Conservation (phyloP, 2,329 filamentous ascomycete genomes). For the Pseudogymnoascus sp. region DNA sequence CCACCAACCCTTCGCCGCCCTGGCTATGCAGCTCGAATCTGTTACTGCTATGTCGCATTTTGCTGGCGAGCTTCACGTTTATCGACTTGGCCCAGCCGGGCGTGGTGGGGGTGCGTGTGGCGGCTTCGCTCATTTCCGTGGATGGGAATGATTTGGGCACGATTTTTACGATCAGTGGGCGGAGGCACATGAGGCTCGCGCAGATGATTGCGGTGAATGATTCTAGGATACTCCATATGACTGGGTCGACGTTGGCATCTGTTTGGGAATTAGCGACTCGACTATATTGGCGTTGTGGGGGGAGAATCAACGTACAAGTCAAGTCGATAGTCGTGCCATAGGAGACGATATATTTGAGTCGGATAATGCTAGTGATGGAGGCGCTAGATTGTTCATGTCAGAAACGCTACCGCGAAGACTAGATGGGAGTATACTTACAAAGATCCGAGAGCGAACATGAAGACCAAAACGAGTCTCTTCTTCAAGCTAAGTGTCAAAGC, state of each 20-base stretch:
- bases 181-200: slow-evolving; percentile 23
- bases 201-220: slow-evolving; percentile 23
- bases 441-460: slow-evolving; percentile 60
- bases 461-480: slow-evolving; percentile 57
- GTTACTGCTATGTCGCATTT: neutral
- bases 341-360: slow-evolving; percentile 19
- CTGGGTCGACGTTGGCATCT: slow-evolving; percentile 21
- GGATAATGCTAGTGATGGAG: slow-evolving; percentile 20
- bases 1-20: neutral
- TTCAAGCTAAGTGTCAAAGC: slow-evolving; percentile 54
- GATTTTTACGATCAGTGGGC: slow-evolving; percentile 18
- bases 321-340: slow-evolving; percentile 18
- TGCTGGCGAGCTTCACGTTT: neutral
- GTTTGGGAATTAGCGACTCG: neutral
- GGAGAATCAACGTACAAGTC: slow-evolving; percentile 17
- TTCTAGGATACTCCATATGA: slow-evolving; percentile 26
- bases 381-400: slow-evolving; percentile 16
- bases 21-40: neutral
- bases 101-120: neutral
- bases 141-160: slow-evolving; percentile 14
- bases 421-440: slow-evolving; percentile 42
- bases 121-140: neutral
- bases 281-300: neutral
- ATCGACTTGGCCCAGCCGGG: neutral
- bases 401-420: neutral